A percentile compares a stretch with the other conserved stretches of the same genome.
Evolutionary conservation across 225 moss, liverwort and hornwort species (phyloP).

Genomic region (Physcomitrellopsis africana): DNA sequence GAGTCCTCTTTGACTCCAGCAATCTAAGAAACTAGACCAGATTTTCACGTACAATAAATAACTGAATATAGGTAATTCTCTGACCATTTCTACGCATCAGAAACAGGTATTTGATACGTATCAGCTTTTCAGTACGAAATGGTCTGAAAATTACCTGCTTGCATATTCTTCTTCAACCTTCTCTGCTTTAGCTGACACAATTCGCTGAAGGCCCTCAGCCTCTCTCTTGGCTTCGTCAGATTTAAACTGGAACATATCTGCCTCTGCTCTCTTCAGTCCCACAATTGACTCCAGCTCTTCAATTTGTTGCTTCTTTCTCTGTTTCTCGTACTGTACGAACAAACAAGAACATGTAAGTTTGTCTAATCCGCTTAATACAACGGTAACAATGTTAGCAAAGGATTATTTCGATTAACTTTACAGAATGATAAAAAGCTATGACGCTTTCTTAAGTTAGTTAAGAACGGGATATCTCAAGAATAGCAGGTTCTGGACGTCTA

Average conservation of each 20-base stretch:
- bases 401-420: background rate
- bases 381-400: background rate
- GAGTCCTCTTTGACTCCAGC: slow-evolving; percentile 12
- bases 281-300: slow-evolving; percentile 76
- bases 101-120: background rate
- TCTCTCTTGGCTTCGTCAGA: slow-evolving; percentile 73
- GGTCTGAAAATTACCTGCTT: slow-evolving; percentile 53
- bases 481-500: background rate
- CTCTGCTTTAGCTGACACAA: slow-evolving; percentile 72
- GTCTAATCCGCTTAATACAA: background rate
- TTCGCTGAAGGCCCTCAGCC: slow-evolving; percentile 72
- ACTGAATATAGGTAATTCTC: too few species aligned
- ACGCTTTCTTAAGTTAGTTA: slow-evolving; percentile 7
- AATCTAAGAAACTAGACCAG: slow-evolving; percentile 17
- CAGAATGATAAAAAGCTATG: background rate
- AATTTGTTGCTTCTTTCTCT: slow-evolving; percentile 71
- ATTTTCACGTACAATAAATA: slow-evolving; percentile 10
- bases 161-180: slow-evolving; percentile 79
- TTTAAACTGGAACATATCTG: slow-evolving; percentile 75
- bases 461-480: background rate
- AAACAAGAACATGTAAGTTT: slow-evolving; percentile 22
- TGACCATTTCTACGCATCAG: background rate
- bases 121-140: slow-evolving; percentile 17
- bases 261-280: slow-evolving; percentile 66
- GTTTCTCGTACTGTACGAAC: slow-evolving; percentile 52